phyloP scores from a whole-genome alignment of 768 basidiomycete species.

The Boletus sp. region DNA sequence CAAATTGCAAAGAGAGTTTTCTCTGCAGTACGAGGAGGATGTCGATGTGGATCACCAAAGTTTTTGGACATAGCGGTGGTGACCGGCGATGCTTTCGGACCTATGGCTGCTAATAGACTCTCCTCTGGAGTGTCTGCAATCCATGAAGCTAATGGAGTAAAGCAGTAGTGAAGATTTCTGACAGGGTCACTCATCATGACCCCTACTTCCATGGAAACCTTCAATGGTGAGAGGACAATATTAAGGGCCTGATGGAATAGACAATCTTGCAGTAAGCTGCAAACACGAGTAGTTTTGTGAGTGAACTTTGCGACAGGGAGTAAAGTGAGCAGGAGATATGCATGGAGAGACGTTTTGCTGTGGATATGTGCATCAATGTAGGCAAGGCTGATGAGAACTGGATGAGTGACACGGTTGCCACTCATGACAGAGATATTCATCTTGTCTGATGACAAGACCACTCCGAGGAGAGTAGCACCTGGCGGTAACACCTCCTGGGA shows the following conservation, averaged over 20 bases:
- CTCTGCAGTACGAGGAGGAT: neutral
- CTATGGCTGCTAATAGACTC: neutral
- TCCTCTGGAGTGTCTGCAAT: neutral
- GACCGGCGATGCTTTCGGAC: neutral
- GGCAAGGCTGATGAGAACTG: constrained; percentile 8
- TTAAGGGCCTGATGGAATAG: neutral
- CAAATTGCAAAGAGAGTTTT: neutral
- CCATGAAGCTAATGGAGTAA: neutral
- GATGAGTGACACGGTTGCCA: neutral
- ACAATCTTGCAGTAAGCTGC: neutral
- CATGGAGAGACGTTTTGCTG: constrained; percentile 14
- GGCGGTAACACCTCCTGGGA: neutral
- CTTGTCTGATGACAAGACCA: neutral
- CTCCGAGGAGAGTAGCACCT: neutral
- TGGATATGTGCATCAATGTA: constrained; percentile 8
- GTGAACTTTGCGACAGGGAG: constrained; percentile 7
- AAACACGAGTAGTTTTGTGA: neutral
- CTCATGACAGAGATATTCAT: neutral
- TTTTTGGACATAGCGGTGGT: neutral
- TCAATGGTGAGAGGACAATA: neutral
- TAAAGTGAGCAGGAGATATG: neutral
- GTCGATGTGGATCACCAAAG: neutral
- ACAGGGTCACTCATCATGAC: neutral
- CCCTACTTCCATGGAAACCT: neutral
- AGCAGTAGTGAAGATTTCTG: neutral